Base-by-base conservation (phyloP, 805 yeast species). In the Grigorovia transvaalensis region DNA sequence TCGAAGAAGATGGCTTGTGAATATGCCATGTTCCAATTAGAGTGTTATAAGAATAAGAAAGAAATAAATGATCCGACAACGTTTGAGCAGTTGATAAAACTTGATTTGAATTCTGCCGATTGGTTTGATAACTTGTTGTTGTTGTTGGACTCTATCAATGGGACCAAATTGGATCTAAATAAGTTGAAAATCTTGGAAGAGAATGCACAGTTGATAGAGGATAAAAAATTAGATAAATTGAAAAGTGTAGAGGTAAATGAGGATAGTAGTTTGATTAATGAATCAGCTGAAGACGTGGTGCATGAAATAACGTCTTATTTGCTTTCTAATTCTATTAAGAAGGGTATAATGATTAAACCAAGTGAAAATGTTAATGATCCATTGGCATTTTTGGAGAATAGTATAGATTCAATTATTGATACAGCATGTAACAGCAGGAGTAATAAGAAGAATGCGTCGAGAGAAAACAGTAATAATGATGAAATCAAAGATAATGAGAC, bases 271-370 rank as follows among this genome's bases (percentile, higher is more conserved):
- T 15, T 12, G 4, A 30, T 13, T 15, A 47, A 2, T 9, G 45
- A 41, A 5, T 44, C 33, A 15, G 48, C 20, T 18, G 20, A 15
- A 4, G 45, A 45, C 6, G 35, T 50, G 12, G 42, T 63, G 17
- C 65, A 65, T 52, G 66, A 63, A 33, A 47, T 65, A n/a, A 65
- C 65, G 4, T 62, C 69, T 4, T 65, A 62, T 48, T 51, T 66
- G 30, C 45, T 66, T 12, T 65, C 70, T 0, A 60, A 58, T 48
- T 55, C 68, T 0, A 59, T 67, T 20, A 61, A 61, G 41, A 59
- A 56, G 45, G 65, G 65, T 27, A 56, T 67, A 6, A 61, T 63
- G 18, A 45, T 67, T 29, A 57, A 61, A 48, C 63, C 67, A 1
- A 51, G 51, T 17, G 58, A 49, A 38, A 35, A 29, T 8, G 27